A percentile compares a stretch with the other conserved stretches of the same genome.
Conservation (phyloP, 257 asterid genomes). For the Schizonepeta tenuifolia region DNA sequence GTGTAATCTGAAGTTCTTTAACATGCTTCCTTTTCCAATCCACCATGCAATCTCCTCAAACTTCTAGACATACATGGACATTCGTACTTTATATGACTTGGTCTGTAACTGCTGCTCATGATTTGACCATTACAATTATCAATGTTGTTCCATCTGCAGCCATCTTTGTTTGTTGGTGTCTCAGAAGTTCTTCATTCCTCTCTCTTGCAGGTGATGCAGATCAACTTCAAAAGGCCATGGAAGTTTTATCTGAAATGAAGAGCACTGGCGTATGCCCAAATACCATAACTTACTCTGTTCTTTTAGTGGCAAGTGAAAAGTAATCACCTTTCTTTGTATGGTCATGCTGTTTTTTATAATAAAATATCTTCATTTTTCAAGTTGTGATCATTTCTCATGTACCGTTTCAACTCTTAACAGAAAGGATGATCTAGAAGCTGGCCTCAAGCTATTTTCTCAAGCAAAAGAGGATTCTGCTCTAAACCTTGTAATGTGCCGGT, state of each 20-base stretch:
- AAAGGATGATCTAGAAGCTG: slow-evolving; percentile 83
- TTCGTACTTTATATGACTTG: too few relatives aligned
- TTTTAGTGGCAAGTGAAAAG: slow-evolving; percentile 91
- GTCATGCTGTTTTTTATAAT: slow-evolving; percentile 2
- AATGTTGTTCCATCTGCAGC: not conserved
- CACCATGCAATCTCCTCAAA: too few relatives aligned
- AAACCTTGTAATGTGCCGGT: slow-evolving; percentile 90
- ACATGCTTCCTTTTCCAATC: too few relatives aligned
- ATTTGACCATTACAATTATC: not conserved
- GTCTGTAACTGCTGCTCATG: not conserved
- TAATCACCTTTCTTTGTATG: slow-evolving; percentile 49
- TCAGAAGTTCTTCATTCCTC: slow-evolving; percentile 22
- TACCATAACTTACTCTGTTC: slow-evolving; percentile 87
- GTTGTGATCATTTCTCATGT: slow-evolving; percentile 21
- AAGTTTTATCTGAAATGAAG: slow-evolving; percentile 77
- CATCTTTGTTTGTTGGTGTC: not conserved
- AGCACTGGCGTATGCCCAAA: slow-evolving; percentile 68
- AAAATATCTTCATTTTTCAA: not conserved
- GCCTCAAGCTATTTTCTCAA: slow-evolving; percentile 77
- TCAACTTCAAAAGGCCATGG: slow-evolving; percentile 75
- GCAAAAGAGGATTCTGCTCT: slow-evolving; percentile 88
- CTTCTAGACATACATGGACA: too few relatives aligned
- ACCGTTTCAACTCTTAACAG: slow-evolving; percentile 52
- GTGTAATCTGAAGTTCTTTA: too few relatives aligned
- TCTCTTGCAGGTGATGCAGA: slow-evolving; percentile 73